Evolutionary conservation across 2,329 filamentous ascomycete genomes (phyloP), one percentile per base, ranked within the genome.

Genomic region (Calonectria leucothoes): DNA sequence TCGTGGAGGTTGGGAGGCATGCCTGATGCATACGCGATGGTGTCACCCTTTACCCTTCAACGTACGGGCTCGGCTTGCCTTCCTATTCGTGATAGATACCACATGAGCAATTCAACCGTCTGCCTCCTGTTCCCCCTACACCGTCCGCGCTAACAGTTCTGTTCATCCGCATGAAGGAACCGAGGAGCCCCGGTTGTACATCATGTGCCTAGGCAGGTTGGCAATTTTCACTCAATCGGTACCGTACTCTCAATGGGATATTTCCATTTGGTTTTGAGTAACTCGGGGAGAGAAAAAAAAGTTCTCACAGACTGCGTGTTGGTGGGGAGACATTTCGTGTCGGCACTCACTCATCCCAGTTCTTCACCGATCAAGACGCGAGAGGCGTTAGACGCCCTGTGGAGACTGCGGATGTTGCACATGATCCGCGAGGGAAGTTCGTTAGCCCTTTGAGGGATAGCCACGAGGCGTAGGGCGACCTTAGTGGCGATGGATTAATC

Each of bases 311-410:
- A 45, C 35, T 65, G 66, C 27, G 57, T 75, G 70, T 80, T 71
- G 55, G 80, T 77, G 79, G 79, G 77, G 66, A 74, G 65, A 66
- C 66, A 15, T 33, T 52, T 70, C 65, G 71, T 72, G 25, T 52
- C 57, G 42, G 37, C 72, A 76, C 67, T 61, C 57, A 27, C 42
- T 66, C 55, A 76, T 73, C 75, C 72, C 72, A 68, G 72, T 74
- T 65, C 59, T 70, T 75, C 78, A 63, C 70, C 75, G 20, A 65
- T 77, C 74, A 78, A 76, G 74, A 70, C 72, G 74, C 69, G 68
- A 78, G 75, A 80, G 77, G 78, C 78, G 80, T 82, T 79, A 81
- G 76, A 82, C 78, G 80, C 78, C 80, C 71, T 73, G 79, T 81
- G 80, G 79, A 79, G 75, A 75, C 74, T 76, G 72, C 77, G 75